A percentile compares a stretch with the other conserved stretches of the same genome.
Conservation (phyloP, 768 basidiomycete species). For the Mycena filopes region DNA sequence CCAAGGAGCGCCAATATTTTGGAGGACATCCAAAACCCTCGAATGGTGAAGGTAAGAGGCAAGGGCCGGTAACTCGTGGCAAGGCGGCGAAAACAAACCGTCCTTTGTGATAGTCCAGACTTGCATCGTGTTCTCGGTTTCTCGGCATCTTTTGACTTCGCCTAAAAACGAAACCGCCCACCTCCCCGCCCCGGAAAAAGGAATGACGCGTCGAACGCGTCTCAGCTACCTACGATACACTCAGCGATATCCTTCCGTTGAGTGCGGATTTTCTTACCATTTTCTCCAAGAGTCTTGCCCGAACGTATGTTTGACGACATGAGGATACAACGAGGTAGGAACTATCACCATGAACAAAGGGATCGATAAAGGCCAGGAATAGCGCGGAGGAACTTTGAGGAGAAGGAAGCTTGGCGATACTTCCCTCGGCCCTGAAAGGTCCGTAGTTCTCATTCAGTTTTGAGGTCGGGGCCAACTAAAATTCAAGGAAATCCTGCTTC, state of each 20-base stretch:
- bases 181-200: no score
- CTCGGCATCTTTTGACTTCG: not conserved
- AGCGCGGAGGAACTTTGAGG: not conserved
- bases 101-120: not conserved
- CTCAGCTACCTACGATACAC: not conserved
- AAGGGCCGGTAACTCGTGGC: slow-evolving; percentile 17
- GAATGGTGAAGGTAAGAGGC: slow-evolving; percentile 4
- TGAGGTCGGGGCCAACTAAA: no score
- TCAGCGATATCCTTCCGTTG: not conserved
- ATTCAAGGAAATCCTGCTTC: no score
- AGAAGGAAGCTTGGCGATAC: no score
- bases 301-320: not conserved
- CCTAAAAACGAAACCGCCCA: not conserved
- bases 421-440: no score
- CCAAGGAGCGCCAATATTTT: slow-evolving; percentile 12
- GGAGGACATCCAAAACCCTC: slow-evolving; percentile 6
- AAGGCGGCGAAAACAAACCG: slow-evolving; percentile 15
- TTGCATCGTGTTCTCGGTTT: not conserved
- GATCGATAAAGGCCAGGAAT: slow-evolving; percentile 15
- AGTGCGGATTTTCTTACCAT: not conserved
- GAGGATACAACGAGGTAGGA: slow-evolving; percentile 27
- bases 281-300: not conserved
- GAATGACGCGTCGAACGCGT: not conserved
- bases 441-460: no score
- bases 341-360: slow-evolving; percentile 26